phyloP scores from a whole-genome alignment of 495 filamentous ascomycete species.

The Hypomontagnella monticulosa region DNA sequence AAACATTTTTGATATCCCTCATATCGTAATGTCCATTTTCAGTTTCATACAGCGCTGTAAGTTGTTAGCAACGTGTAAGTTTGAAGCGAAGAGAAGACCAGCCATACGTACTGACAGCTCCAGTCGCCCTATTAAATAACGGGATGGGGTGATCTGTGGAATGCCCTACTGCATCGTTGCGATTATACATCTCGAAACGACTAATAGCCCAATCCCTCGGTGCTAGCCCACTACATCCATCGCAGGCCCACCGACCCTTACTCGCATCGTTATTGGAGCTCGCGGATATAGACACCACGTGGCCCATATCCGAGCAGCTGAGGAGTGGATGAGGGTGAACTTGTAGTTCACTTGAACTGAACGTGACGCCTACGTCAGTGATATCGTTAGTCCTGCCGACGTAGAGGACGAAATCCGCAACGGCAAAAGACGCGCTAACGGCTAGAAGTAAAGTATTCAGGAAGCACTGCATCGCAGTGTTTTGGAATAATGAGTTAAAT shows the following conservation, averaged over 20 bases:
- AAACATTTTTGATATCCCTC: slow-evolving; percentile 37
- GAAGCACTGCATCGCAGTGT: slow-evolving; percentile 8
- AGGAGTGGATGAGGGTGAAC: slow-evolving; percentile 30
- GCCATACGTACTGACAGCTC: slow-evolving; percentile 33
- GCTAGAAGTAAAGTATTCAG: not conserved
- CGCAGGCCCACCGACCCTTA: slow-evolving; percentile 38
- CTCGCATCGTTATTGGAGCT: slow-evolving; percentile 37
- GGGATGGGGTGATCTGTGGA: slow-evolving; percentile 29
- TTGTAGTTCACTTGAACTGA: slow-evolving; percentile 27
- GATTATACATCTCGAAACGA: slow-evolving; percentile 36
- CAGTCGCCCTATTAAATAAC: slow-evolving; percentile 29
- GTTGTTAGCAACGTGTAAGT: slow-evolving; percentile 11
- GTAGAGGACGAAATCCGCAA: slow-evolving; percentile 30
- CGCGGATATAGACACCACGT: slow-evolving; percentile 25
- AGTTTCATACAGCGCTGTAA: slow-evolving; percentile 28
- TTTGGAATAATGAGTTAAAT: not conserved
- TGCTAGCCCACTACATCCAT: slow-evolving; percentile 31
- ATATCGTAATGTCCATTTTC: slow-evolving; percentile 32
- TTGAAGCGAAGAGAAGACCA: not conserved
- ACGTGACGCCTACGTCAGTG: slow-evolving; percentile 32
- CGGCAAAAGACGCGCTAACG: not conserved
- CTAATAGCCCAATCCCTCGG: slow-evolving; percentile 31
- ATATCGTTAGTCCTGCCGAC: slow-evolving; percentile 34
- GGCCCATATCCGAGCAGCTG: slow-evolving; percentile 30
- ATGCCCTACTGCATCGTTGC: slow-evolving; percentile 26